A percentile compares a stretch with the other conserved stretches of the same genome.
phyloP scores from a whole-genome alignment of 108 stramenopile genomes.

The Epithemia pelagica region DNA sequence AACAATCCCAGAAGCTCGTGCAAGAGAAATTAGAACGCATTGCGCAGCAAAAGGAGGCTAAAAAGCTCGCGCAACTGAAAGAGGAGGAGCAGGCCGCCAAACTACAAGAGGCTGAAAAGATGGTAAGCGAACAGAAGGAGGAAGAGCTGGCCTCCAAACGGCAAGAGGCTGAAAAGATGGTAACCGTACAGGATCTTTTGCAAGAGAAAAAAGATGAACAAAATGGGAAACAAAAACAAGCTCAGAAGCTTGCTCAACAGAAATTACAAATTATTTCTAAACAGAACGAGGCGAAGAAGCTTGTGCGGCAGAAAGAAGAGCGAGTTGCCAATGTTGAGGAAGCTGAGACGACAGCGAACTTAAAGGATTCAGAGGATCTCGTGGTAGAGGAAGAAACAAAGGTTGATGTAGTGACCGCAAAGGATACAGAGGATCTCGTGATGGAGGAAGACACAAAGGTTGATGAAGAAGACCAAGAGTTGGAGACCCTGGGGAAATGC shows the following conservation, averaged over 20 bases:
- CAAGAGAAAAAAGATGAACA: neutral
- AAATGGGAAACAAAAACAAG: neutral
- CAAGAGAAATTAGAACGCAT: neutral
- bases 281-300: neutral
- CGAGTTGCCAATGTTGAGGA: neutral
- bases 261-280: neutral
- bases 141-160: neutral
- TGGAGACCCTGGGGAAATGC: neutral
- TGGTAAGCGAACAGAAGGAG: neutral
- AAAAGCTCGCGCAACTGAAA: neutral
- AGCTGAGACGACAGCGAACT: too few species aligned
- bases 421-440: neutral
- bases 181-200: neutral
- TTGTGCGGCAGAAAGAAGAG: neutral
- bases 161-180: neutral
- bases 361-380: neutral
- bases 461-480: neutral
- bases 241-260: neutral
- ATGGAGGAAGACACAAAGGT: neutral
- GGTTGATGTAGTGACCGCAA: too few species aligned
- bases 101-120: neutral
- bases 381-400: neutral
- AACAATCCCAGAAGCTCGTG: neutral
- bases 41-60: too few species aligned
- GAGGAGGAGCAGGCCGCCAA: neutral